Conservation (phyloP, 345 rosid species). For the Aquilaria sinensis region DNA sequence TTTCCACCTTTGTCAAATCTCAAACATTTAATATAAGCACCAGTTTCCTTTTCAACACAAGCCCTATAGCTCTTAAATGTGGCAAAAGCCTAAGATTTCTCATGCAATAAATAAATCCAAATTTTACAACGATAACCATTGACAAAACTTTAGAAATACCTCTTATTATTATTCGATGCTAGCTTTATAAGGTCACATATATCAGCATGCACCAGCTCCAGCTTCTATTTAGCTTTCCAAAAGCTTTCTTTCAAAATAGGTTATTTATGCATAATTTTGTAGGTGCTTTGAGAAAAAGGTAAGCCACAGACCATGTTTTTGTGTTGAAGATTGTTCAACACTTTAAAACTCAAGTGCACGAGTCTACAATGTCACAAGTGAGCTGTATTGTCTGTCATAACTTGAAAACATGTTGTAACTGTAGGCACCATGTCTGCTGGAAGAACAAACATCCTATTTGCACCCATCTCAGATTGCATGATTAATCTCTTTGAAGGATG, state of each 20-base stretch:
- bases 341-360: slow-evolving; percentile 9
- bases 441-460: background rate
- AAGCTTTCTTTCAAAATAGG: background rate
- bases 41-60: background rate
- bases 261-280: slow-evolving; percentile 5
- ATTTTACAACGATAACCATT: slow-evolving; percentile 1
- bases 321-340: background rate
- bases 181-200: slow-evolving; percentile 9
- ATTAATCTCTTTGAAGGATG: background rate
- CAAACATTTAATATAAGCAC: too few relatives aligned
- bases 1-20: background rate
- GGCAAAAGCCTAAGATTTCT: background rate
- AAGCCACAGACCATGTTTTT: slow-evolving; percentile 9
- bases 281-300: background rate
- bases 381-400: background rate
- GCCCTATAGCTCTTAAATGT: slow-evolving; percentile 1
- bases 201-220: slow-evolving; percentile 8
- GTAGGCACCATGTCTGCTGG: background rate
- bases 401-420: background rate
- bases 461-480: background rate
- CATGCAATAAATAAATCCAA: slow-evolving; percentile 5
- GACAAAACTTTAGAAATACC: slow-evolving; percentile 10
- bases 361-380: slow-evolving; percentile 12
- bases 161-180: background rate
- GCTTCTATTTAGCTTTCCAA: slow-evolving; percentile 5